Percentiles rank a stretch among this genome's conserved stretches.
These are phyloP conservation scores for Schwanniomyces sp. DNA, from an alignment of 805 yeast genomes.

Conservation along the genomic window DNA sequence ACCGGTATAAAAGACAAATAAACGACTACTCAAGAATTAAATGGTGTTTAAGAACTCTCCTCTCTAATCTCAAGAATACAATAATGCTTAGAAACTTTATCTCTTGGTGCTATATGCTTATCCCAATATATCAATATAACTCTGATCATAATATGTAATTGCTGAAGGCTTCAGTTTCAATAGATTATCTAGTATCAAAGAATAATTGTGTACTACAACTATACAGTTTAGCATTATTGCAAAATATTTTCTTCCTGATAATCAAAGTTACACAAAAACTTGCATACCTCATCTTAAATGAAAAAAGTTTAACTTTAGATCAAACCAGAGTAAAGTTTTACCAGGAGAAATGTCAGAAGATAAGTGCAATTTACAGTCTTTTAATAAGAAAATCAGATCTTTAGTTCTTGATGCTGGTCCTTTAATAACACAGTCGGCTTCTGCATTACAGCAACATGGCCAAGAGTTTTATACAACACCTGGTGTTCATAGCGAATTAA, in stretches of 20 bases:
- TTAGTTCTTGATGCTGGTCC: slow-evolving; percentile 95
- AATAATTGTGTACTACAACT: too few species aligned
- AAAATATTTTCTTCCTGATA: neutral
- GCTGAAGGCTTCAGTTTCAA: too few species aligned
- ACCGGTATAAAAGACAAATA: too few species aligned
- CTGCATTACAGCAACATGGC: slow-evolving; percentile 71
- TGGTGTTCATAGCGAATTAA: slow-evolving; percentile 82
- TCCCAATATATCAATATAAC: too few species aligned
- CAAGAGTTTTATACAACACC: slow-evolving; percentile 83
- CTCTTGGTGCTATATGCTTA: too few species aligned
- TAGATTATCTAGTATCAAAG: too few species aligned
- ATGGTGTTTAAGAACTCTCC: too few species aligned
- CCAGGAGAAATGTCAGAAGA: neutral
- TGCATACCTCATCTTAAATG: neutral
- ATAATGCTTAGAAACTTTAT: too few species aligned
- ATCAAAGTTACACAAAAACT: neutral
- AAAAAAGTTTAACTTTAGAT: neutral
- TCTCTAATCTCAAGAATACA: too few species aligned
- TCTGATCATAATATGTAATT: too few species aligned
- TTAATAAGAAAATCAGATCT: slow-evolving; percentile 42
- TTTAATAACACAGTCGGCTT: slow-evolving; percentile 78
- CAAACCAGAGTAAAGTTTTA: neutral
- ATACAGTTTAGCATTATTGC: too few species aligned
- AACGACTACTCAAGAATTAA: too few species aligned
- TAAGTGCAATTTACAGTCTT: neutral